Evolutionary conservation across 2,329 filamentous ascomycete species (phyloP).

Genomic region (Trichophyton benhamiae): DNA sequence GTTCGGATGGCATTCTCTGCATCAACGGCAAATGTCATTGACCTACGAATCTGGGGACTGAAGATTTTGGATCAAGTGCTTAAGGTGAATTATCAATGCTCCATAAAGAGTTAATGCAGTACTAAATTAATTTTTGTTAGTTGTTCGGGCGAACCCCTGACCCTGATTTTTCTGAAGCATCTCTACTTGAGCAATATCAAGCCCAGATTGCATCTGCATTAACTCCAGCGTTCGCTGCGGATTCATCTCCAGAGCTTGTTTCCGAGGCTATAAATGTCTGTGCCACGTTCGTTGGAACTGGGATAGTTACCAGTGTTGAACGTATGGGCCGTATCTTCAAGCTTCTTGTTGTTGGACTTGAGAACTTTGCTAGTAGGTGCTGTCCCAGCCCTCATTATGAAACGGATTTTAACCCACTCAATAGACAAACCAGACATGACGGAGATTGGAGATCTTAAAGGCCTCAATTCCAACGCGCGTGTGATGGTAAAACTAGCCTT

Average conservation of each 20-base stretch:
- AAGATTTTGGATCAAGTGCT: conserved; percentile 89
- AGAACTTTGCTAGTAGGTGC: conserved; percentile 67
- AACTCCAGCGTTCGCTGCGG: conserved; percentile 87
- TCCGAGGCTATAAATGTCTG: conserved; percentile 95
- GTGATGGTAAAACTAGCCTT: conserved; percentile 98
- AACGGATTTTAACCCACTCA: conserved; percentile 15
- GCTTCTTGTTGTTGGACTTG: conserved; percentile 75
- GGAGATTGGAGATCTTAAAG: conserved; percentile 83
- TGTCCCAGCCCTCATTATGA: neutral
- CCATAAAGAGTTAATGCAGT: neutral
- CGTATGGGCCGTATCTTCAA: conserved; percentile 98
- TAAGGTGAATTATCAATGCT: conserved; percentile 38
- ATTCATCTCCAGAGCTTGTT: conserved; percentile 90
- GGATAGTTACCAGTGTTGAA: conserved; percentile 93
- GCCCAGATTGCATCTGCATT: conserved; percentile 94
- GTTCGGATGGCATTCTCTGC: conserved; percentile 96
- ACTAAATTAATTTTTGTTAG: conserved; percentile 20
- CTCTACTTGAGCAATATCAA: conserved; percentile 93
- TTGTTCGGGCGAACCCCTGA: conserved; percentile 94
- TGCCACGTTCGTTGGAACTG: conserved; percentile 92
- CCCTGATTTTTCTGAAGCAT: conserved; percentile 94
- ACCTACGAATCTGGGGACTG: conserved; percentile 78
- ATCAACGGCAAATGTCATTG: conserved; percentile 82
- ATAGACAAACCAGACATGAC: conserved; percentile 60
- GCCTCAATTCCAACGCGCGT: conserved; percentile 86